phyloP scores from a whole-genome alignment of 306 rosid species.

The Herpetospermum pedunculosum region DNA sequence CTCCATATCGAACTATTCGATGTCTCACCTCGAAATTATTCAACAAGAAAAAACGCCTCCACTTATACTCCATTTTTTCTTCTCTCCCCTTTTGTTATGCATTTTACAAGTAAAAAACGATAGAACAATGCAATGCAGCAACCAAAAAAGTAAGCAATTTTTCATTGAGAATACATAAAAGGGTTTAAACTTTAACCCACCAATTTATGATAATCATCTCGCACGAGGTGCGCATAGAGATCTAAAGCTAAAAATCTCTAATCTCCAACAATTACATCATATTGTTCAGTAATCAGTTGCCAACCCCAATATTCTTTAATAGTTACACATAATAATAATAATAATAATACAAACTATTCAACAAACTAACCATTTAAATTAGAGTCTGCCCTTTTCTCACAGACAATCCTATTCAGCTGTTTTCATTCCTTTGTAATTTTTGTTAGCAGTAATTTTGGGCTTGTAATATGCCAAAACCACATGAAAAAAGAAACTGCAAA shows the following conservation, averaged over 20 bases:
- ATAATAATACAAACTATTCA: conserved; percentile 1
- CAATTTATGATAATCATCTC: background rate
- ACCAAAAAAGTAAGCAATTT: background rate
- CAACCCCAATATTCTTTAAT: background rate
- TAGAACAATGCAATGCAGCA: background rate
- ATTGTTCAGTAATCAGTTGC: background rate
- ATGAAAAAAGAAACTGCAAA: conserved; percentile 17
- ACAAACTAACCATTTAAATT: conserved; percentile 22
- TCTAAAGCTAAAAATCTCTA: background rate
- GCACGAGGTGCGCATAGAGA: background rate
- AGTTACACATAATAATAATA: conserved; percentile 8
- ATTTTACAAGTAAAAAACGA: no score
- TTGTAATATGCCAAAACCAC: conserved; percentile 96
- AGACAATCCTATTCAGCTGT: conserved; percentile 23
- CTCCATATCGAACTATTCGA: no score
- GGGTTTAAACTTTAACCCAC: background rate
- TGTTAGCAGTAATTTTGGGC: conserved; percentile 85
- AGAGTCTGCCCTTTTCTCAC: conserved; percentile 19
- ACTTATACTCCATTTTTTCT: no score
- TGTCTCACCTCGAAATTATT: no score
- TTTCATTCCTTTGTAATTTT: conserved; percentile 34
- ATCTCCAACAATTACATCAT: background rate
- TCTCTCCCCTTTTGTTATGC: no score
- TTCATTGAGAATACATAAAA: background rate
- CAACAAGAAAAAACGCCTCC: no score